These are phyloP conservation scores for Populus hybrid DNA, from an alignment of 441 rosid species.

Conservation along the genomic window DNA sequence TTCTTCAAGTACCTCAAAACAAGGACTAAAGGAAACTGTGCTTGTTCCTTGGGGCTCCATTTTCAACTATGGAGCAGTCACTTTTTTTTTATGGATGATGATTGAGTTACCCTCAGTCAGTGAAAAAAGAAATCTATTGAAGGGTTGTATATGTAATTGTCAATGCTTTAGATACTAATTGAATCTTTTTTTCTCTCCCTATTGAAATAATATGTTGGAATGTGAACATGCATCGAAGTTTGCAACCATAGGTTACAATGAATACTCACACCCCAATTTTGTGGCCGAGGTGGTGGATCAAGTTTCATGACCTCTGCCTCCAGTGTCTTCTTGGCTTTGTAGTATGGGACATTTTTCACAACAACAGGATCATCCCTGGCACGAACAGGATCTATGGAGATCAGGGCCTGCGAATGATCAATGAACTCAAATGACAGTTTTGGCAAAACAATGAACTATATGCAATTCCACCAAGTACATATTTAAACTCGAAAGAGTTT, in stretches of 20 bases:
- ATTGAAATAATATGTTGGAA: background rate
- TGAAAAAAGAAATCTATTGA: background rate
- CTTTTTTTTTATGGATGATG: background rate
- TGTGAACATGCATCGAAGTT: background rate
- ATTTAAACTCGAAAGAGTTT: background rate
- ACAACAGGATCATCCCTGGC: constrained; percentile 77
- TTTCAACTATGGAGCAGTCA: too few species aligned
- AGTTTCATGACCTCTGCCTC: constrained; percentile 75
- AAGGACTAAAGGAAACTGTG: too few species aligned
- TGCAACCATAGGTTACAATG: background rate
- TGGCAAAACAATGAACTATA: background rate
- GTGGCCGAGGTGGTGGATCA: constrained; percentile 78
- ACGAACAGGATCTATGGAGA: constrained; percentile 77
- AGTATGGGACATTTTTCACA: constrained; percentile 75
- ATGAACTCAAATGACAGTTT: background rate
- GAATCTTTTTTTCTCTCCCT: background rate
- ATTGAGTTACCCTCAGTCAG: background rate
- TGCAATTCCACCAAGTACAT: background rate
- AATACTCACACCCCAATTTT: constrained; percentile 83
- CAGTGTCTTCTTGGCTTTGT: constrained; percentile 76
- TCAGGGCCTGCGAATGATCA: constrained; percentile 53
- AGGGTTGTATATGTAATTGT: background rate
- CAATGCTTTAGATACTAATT: background rate
- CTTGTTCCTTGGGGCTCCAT: too few species aligned
- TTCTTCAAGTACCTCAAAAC: too few species aligned